These are phyloP conservation scores for Botrytis porri DNA, from an alignment of 2,329 filamentous ascomycete genomes.

Conservation along the genomic window DNA sequence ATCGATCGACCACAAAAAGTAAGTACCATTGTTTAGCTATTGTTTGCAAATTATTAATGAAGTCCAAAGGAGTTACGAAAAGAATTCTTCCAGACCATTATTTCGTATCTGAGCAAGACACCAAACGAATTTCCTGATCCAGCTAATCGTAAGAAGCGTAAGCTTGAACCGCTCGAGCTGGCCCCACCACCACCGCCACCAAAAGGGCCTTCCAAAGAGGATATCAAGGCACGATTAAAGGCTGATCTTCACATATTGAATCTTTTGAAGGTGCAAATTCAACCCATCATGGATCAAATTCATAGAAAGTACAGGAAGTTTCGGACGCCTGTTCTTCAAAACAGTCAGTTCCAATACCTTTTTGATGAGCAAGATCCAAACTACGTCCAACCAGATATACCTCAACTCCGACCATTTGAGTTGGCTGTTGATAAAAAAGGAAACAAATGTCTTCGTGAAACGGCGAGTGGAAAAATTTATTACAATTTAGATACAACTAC, in stretches of 20 bases:
- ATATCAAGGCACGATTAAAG: conserved; percentile 76
- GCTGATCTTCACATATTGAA: conserved; percentile 83
- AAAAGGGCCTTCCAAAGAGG: conserved; percentile 67
- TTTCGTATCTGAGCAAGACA: conserved; percentile 72
- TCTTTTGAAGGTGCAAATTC: conserved; percentile 80
- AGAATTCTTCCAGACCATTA: conserved; percentile 75
- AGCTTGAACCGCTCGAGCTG: conserved; percentile 72
- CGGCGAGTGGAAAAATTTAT: conserved; percentile 76
- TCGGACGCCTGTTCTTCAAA: conserved; percentile 73
- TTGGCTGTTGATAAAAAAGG: conserved; percentile 77
- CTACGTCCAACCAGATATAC: conserved; percentile 52
- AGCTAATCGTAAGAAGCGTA: conserved; percentile 79
- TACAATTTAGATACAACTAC: conserved; percentile 92
- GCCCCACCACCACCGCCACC: conserved; percentile 68
- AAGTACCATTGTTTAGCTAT: conserved; percentile 35
- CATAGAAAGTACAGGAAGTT: conserved; percentile 88
- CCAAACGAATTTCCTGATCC: conserved; percentile 87
- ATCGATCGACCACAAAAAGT: conserved; percentile 65
- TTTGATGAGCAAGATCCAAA: conserved; percentile 79
- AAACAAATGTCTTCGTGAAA: conserved; percentile 71
- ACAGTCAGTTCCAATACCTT: conserved; percentile 72
- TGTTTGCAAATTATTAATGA: conserved; percentile 17
- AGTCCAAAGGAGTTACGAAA: conserved; percentile 55
- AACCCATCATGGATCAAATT: conserved; percentile 96
- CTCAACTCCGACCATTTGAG: conserved; percentile 70